phyloP scores from a whole-genome alignment of 2,329 filamentous ascomycete species.

The Tolypocladium guangdongense region DNA sequence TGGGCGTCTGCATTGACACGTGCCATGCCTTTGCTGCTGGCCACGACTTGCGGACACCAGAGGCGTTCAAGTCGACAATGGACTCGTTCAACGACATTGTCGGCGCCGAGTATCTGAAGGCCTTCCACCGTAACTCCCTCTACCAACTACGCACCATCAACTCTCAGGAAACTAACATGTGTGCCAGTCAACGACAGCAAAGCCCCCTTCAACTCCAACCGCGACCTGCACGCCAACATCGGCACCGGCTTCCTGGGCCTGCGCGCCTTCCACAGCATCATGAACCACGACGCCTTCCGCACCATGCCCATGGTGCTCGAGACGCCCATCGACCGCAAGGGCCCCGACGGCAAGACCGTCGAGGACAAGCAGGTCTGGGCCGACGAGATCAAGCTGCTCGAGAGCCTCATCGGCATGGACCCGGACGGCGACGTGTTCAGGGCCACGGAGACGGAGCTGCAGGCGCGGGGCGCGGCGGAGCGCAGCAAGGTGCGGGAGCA shows the following conservation, averaged over 20 bases:
- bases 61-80: conserved; percentile 63
- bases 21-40: conserved; percentile 94
- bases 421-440: conserved; percentile 62
- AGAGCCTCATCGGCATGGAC: conserved; percentile 79
- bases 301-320: conserved; percentile 86
- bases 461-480: conserved; percentile 58
- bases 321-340: conserved; percentile 76
- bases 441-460: conserved; percentile 51
- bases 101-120: conserved; percentile 68
- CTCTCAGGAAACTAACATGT: not conserved
- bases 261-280: conserved; percentile 78
- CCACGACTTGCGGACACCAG: conserved; percentile 72
- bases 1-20: conserved; percentile 93
- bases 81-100: conserved; percentile 66
- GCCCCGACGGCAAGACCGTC: conserved; percentile 51
- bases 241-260: conserved; percentile 89
- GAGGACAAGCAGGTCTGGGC: conserved; percentile 85
- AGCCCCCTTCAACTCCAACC: conserved; percentile 67
- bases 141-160: too few relatives aligned
- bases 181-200: conserved; percentile 78
- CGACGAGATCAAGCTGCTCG: conserved; percentile 86
- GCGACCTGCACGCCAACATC: conserved; percentile 92
- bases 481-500: conserved; percentile 67
- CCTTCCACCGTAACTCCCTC: conserved; percentile 51
- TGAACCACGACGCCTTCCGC: conserved; percentile 70